Base-by-base conservation (phyloP, 805 yeast genomes). In the Wickerhamomyces strasburgensis region DNA sequence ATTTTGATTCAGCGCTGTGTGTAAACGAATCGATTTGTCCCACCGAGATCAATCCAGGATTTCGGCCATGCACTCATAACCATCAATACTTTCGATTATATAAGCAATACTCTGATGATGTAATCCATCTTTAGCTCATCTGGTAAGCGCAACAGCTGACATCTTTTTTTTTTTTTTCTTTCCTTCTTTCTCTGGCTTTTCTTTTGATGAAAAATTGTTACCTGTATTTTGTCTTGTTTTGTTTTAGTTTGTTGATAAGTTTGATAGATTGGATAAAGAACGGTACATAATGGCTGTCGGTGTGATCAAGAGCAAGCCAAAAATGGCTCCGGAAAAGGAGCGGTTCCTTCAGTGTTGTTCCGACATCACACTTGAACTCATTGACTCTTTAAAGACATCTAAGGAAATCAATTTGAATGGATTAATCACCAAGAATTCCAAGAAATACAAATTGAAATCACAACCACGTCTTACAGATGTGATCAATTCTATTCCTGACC, bases 401-500 rank as follows among this genome's bases (percentile, higher is more conserved):
- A 82, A 75, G 50, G 94, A 85, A 51, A 79, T 90, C 50, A 93
- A 93, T 57, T 65, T 93, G 51, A 93, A 93, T 62, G 98, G 96
- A 1, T 67, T 93, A 39, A 84, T 93, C 47, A 84, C 82, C 19
- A 70, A 88, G 50, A 76, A 75, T 49, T 85, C 98, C 27, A 89
- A 93, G 58, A 87, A 88, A 63, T 86, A 93, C 68, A 87, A 85
- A 64, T 71, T 93, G 43, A 84, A 85, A 52, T 84, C 83, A 51
- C 98, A 89, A 57, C 98, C 98, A 14, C 70, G 98, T 51, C 70
- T 93, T 34, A 90, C 98, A 1, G 98, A 93, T 62, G 88, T 93
- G 52, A 90, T 93, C 23, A 76, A 87, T 26, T 84, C 98, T 2
- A 90, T 93, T 42, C 98, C 98, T 8, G 97, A 90, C 57, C 96